Conservation (phyloP, 2,329 filamentous ascomycete genomes). For the Rhynchosporium secalis region DNA sequence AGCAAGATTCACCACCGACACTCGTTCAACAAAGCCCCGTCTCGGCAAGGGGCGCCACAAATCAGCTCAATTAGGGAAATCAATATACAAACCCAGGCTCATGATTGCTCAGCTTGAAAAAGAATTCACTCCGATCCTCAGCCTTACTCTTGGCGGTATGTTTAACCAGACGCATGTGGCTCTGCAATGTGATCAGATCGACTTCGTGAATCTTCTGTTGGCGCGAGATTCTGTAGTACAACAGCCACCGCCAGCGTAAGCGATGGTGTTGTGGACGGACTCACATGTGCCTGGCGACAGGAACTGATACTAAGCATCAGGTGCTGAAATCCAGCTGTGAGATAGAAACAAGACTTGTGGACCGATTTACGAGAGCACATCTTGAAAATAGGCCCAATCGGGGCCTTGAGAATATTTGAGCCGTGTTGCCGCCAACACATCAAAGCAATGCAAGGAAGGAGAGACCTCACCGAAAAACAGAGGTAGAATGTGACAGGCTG, state of each 20-base stretch:
- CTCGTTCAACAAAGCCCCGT: neutral
- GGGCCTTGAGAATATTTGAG: too few relatives aligned
- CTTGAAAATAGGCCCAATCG: too few relatives aligned
- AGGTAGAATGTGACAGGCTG: too few relatives aligned
- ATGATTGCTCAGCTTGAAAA: neutral
- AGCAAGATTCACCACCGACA: neutral
- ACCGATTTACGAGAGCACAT: too few relatives aligned
- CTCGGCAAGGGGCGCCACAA: neutral
- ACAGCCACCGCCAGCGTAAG: neutral
- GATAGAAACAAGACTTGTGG: too few relatives aligned
- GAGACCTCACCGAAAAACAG: too few relatives aligned
- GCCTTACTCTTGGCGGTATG: constrained; percentile 6
- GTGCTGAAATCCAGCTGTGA: too few relatives aligned
- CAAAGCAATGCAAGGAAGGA: too few relatives aligned
- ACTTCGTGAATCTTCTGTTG: neutral
- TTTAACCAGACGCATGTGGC: neutral
- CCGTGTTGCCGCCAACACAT: too few relatives aligned
- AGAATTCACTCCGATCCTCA: neutral
- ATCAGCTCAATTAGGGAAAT: constrained; percentile 2
- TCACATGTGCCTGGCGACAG: neutral
- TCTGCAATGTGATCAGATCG: neutral
- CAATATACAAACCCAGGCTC: neutral
- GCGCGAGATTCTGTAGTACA: neutral
- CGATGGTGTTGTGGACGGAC: neutral
- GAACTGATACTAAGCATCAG: neutral